A percentile compares a stretch with the other conserved stretches of the same genome.
Conservation (phyloP, 2,329 filamentous ascomycete species). For the Fusarium haematococcum region DNA sequence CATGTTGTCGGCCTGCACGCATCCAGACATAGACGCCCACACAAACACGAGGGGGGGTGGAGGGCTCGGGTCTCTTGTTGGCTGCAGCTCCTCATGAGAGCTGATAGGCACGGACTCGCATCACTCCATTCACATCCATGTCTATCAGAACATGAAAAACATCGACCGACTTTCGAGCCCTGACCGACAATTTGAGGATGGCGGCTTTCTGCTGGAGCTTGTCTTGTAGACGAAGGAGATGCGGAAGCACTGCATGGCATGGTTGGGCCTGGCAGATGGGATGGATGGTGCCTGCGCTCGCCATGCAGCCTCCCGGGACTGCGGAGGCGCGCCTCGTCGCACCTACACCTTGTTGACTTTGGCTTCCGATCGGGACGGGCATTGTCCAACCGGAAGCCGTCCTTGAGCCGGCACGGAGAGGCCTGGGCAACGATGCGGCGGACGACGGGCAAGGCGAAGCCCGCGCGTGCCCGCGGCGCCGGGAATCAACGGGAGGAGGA, state of each 20-base stretch:
- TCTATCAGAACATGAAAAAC: slow-evolving; percentile 34
- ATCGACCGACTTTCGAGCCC: slow-evolving; percentile 31
- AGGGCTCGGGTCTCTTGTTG: slow-evolving; percentile 27
- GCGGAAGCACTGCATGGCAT: slow-evolving; percentile 15
- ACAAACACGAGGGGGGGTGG: slow-evolving; percentile 18
- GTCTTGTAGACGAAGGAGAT: slow-evolving; percentile 7
- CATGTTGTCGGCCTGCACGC: slow-evolving; percentile 21
- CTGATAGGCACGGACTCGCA: slow-evolving; percentile 35
- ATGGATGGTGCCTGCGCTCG: slow-evolving; percentile 11
- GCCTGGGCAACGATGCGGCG: slow-evolving; percentile 22
- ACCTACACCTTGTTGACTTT: slow-evolving; percentile 23
- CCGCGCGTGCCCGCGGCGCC: slow-evolving; percentile 28
- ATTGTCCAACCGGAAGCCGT: slow-evolving; percentile 41
- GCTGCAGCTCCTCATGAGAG: slow-evolving; percentile 33
- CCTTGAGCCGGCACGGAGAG: slow-evolving; percentile 36
- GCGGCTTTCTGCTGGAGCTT: slow-evolving; percentile 11
- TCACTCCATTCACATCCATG: slow-evolving; percentile 37
- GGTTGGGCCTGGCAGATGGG: slow-evolving; percentile 15
- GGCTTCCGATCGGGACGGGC: slow-evolving; percentile 34
- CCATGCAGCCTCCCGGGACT: slow-evolving; percentile 37
- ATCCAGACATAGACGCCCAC: slow-evolving; percentile 15
- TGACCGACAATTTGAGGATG: slow-evolving; percentile 35
- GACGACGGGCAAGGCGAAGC: slow-evolving; percentile 29
- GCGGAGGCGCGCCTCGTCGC: slow-evolving; percentile 28
- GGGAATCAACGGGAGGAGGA: slow-evolving; percentile 40